phyloP scores from a whole-genome alignment of 2,329 filamentous ascomycete species.

The Curvularia verruculosa region DNA sequence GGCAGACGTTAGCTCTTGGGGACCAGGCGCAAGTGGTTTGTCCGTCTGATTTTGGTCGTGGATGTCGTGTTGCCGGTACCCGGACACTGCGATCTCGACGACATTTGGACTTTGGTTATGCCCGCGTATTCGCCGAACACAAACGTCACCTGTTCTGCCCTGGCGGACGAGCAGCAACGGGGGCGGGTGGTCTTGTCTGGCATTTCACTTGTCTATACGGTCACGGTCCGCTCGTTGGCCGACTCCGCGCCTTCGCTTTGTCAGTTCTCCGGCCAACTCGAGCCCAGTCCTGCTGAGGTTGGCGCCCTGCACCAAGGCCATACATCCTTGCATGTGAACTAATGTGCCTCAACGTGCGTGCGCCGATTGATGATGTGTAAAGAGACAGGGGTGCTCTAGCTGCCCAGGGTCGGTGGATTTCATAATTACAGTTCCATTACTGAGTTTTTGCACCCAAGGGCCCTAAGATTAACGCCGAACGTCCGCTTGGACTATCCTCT shows the following conservation, averaged over 20 bases:
- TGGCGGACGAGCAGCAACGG: conserved; percentile 15
- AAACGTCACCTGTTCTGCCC: conserved; percentile 27
- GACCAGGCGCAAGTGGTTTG: conserved; percentile 18
- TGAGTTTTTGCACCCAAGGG: conserved; percentile 24
- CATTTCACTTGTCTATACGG: conserved; percentile 20
- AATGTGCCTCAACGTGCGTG: conserved; percentile 45
- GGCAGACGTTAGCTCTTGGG: conserved; percentile 1
- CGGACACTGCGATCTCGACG: conserved; percentile 18
- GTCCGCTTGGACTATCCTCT: conserved; percentile 45
- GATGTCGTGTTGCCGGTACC: conserved; percentile 24
- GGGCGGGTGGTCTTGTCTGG: conserved; percentile 2
- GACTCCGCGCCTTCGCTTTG: conserved; percentile 43
- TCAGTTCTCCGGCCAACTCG: conserved; percentile 32
- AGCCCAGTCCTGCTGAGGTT: conserved; percentile 47
- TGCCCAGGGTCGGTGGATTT: conserved; percentile 25
- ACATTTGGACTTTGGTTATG: conserved; percentile 11
- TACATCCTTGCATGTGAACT: conserved; percentile 36
- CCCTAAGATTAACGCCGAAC: conserved; percentile 43
- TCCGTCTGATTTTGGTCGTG: conserved; percentile 32
- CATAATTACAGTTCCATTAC: conserved; percentile 44
- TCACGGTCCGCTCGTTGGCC: conserved; percentile 39
- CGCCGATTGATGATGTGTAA: conserved; percentile 43
- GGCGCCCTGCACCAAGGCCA: conserved; percentile 43
- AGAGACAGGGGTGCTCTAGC: conserved; percentile 33
- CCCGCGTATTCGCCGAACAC: conserved; percentile 22